Conservation (phyloP, 768 basidiomycete genomes). For the Imleria badia region DNA sequence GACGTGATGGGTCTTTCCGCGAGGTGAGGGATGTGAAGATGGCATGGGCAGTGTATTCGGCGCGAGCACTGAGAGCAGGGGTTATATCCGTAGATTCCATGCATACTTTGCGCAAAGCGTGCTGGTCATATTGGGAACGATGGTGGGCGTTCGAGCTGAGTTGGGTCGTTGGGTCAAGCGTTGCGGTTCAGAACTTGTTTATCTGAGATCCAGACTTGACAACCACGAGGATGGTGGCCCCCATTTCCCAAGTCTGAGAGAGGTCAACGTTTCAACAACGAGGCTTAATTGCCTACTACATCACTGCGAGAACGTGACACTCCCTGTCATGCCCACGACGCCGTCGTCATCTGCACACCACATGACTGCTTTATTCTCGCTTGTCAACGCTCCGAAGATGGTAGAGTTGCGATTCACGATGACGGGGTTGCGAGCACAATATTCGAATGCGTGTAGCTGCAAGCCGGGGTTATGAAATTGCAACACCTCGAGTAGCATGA, state of each 20-base stretch:
- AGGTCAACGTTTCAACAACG: neutral
- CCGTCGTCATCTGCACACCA: conserved; percentile 62
- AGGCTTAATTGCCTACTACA: neutral
- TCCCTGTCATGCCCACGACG: conserved; percentile 69
- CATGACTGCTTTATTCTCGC: conserved; percentile 41
- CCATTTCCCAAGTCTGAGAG: neutral
- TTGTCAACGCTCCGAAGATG: conserved; percentile 45
- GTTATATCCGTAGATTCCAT: too few species aligned
- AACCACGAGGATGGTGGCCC: too few species aligned
- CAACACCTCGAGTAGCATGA: conserved; percentile 70
- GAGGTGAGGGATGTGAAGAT: too few species aligned
- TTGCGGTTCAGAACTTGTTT: too few species aligned
- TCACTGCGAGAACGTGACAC: conserved; percentile 32
- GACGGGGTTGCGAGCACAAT: conserved; percentile 67
- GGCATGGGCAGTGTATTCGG: too few species aligned
- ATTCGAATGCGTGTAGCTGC: conserved; percentile 55
- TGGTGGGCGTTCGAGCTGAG: too few species aligned
- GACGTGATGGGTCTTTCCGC: too few species aligned
- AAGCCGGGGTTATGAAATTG: conserved; percentile 48
- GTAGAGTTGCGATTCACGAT: conserved; percentile 50
- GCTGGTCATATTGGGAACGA: too few species aligned
- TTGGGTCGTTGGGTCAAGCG: too few species aligned
- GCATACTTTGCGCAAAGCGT: too few species aligned
- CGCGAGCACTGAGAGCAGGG: too few species aligned
- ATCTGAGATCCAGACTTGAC: too few species aligned